phyloP scores from a whole-genome alignment of 1,284 basidiomycete species.

The Cutaneotrichosporon curvatum region DNA sequence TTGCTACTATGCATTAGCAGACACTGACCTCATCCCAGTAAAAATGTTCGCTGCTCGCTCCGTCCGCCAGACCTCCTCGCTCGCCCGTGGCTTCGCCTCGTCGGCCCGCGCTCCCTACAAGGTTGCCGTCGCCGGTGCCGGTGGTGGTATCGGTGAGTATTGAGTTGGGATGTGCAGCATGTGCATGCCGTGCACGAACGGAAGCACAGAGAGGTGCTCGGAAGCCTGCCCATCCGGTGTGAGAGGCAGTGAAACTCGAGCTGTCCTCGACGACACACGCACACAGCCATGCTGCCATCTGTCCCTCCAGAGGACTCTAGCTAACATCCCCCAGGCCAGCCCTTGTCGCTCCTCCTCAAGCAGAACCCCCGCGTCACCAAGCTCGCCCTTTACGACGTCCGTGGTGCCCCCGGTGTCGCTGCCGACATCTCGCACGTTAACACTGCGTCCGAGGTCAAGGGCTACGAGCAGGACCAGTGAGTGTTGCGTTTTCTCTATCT shows the following conservation, averaged over 20 bases:
- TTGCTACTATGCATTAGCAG: too few species aligned
- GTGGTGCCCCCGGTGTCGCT: constrained; percentile 91
- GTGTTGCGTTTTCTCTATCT: too few species aligned
- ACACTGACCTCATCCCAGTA: constrained; percentile 7
- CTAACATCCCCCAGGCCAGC: constrained; percentile 58
- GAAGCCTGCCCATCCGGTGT: too few species aligned
- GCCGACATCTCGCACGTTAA: constrained; percentile 86
- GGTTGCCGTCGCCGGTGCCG: constrained; percentile 47
- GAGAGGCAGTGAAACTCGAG: too few species aligned
- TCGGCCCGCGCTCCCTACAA: constrained; percentile 41
- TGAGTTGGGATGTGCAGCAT: too few species aligned
- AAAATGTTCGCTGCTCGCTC: constrained; percentile 30
- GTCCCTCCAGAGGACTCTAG: not conserved
- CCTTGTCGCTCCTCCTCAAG: constrained; percentile 84
- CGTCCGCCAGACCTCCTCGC: constrained; percentile 22
- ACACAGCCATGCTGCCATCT: too few species aligned
- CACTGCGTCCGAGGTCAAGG: constrained; percentile 53
- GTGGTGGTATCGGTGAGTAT: constrained; percentile 54
- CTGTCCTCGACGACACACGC: too few species aligned
- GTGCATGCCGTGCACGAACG: too few species aligned
- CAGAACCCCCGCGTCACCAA: constrained; percentile 70
- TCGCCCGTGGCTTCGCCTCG: constrained; percentile 42
- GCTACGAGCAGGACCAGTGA: constrained; percentile 52
- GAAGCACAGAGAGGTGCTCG: too few species aligned
- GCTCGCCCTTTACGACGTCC: constrained; percentile 91